A percentile compares a stretch with the other conserved stretches of the same genome.
Evolutionary conservation across 2,329 filamentous ascomycete species (phyloP).

Genomic region (Stylonectria norvegica): DNA sequence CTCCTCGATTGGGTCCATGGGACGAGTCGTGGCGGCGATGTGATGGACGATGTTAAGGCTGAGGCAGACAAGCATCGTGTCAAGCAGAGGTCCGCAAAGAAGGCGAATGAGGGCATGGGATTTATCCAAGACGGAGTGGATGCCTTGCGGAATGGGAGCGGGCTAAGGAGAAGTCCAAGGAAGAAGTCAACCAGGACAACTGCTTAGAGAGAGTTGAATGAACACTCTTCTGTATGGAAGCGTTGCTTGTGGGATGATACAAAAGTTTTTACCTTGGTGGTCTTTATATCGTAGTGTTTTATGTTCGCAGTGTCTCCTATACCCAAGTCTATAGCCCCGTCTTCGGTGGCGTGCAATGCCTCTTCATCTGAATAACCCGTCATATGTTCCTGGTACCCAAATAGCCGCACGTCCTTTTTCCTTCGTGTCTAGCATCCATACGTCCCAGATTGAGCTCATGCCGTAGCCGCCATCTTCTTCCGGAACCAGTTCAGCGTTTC

Average conservation of each 20-base stretch:
- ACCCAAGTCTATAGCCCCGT: no score
- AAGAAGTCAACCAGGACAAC: constrained; percentile 22
- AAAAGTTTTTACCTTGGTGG: no score
- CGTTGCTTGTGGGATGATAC: no score
- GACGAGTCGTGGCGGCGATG: constrained; percentile 50
- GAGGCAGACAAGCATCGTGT: constrained; percentile 57
- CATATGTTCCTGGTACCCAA: no score
- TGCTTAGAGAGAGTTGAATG: no score
- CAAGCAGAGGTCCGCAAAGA: constrained; percentile 38
- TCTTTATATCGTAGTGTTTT: no score
- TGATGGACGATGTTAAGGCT: constrained; percentile 51
- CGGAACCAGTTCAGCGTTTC: constrained; percentile 60
- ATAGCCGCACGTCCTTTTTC: no score
- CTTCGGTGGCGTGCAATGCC: no score
- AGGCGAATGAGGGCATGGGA: constrained; percentile 31
- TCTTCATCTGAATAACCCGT: no score
- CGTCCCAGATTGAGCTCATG: constrained; percentile 22
- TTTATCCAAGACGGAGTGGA: constrained; percentile 34
- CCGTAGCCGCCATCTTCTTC: constrained; percentile 41
- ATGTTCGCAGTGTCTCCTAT: no score
- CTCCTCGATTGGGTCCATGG: constrained; percentile 60
- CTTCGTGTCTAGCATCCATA: no score
- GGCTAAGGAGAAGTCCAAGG: constrained; percentile 25
- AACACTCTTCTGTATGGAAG: no score
- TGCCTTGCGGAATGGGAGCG: constrained; percentile 26